A percentile compares a stretch with the other conserved stretches of the same genome.
Evolutionary conservation across 257 asterid genomes (phyloP).

Genomic region (Solanum tarapatanum): DNA sequence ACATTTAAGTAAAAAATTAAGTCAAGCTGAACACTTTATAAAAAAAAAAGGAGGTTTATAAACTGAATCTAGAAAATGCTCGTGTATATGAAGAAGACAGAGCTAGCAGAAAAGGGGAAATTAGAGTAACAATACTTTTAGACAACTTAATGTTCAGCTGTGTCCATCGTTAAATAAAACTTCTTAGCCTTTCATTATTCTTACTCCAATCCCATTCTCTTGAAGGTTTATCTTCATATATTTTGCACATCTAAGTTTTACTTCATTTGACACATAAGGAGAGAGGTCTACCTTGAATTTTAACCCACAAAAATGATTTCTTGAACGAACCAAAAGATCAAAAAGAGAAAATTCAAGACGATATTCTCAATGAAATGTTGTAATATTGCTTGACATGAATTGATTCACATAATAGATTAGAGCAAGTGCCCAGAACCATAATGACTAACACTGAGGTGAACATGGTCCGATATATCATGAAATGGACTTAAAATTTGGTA

Average conservation of each 20-base stretch:
- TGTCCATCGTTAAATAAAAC: not conserved
- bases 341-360: not conserved
- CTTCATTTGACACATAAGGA: not conserved
- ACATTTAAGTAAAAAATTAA: not conserved
- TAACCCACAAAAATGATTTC: not conserved
- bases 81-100: not conserved
- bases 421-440: not conserved
- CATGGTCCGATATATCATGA: not conserved
- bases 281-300: too few relatives aligned
- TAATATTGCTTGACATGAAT: not conserved
- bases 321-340: not conserved
- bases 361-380: not conserved
- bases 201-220: not conserved
- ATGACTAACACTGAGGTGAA: not conserved
- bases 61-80: not conserved
- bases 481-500: not conserved
- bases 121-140: not conserved
- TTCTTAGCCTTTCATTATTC: not conserved
- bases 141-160: not conserved
- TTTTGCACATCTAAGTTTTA: not conserved
- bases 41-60: not conserved
- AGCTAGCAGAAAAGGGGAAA: not conserved
- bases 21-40: not conserved
- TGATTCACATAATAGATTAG: not conserved
- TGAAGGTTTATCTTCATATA: not conserved